Conservation (phyloP, 129 eudicot species). For the Tagetes patula region DNA sequence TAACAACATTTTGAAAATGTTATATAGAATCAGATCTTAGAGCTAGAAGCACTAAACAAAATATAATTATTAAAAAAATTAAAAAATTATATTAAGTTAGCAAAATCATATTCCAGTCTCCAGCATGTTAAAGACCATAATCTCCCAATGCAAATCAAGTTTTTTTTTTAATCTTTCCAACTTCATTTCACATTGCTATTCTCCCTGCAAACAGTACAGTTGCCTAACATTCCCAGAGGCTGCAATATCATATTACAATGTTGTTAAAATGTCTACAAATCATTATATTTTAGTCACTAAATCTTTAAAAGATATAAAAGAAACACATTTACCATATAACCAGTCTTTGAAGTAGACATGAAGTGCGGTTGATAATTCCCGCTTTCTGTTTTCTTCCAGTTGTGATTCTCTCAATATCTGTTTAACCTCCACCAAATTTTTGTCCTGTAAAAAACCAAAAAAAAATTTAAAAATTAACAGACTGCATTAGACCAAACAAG, state of each 20-base stretch:
- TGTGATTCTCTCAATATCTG: slow-evolving; percentile 73
- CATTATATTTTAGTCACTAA: slow-evolving; percentile 7
- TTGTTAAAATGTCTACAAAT: neutral
- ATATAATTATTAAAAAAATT: slow-evolving; percentile 9
- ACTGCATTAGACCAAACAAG: neutral
- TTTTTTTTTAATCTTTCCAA: slow-evolving; percentile 17
- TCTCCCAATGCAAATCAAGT: slow-evolving; percentile 22
- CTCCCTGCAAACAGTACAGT: slow-evolving; percentile 86
- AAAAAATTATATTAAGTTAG: slow-evolving; percentile 30
- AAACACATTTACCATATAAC: slow-evolving; percentile 69
- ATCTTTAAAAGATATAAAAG: neutral
- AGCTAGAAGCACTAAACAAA: slow-evolving; percentile 10
- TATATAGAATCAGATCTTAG: neutral
- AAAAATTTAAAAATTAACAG: neutral
- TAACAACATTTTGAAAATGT: neutral
- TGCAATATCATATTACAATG: slow-evolving; percentile 36
- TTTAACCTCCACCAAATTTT: slow-evolving; percentile 77
- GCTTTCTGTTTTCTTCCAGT: slow-evolving; percentile 80
- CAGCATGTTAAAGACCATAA: slow-evolving; percentile 32
- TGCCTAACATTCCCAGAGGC: slow-evolving; percentile 97
- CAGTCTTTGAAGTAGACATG: slow-evolving; percentile 92
- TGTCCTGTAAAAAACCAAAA: slow-evolving; percentile 43
- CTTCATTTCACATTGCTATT: slow-evolving; percentile 32
- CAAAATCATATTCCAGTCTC: slow-evolving; percentile 22
- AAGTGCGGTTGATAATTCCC: slow-evolving; percentile 80